Conservation (phyloP, 345 rosid genomes). For the Rhodamnia rubescens region DNA sequence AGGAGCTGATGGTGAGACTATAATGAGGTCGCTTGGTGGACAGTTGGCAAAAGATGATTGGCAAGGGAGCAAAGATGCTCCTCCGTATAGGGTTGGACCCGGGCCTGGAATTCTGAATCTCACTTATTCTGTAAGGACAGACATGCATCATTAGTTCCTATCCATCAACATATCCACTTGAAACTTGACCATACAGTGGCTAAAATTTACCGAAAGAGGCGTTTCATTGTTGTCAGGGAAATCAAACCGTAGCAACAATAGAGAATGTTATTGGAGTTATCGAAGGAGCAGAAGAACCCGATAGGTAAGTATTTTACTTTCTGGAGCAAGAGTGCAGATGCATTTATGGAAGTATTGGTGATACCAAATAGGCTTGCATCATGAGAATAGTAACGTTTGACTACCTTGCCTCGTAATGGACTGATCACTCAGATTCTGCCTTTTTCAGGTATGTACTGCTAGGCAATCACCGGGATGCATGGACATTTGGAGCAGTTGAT, state of each 20-base stretch:
- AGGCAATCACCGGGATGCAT: conserved; percentile 90
- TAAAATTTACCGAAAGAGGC: neutral
- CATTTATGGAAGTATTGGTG: neutral
- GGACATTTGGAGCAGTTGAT: conserved; percentile 91
- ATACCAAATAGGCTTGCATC: neutral
- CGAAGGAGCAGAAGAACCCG: conserved; percentile 76
- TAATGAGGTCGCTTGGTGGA: conserved; percentile 44
- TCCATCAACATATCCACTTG: neutral
- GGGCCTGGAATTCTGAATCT: conserved; percentile 66
- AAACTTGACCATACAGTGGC: neutral
- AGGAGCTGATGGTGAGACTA: conserved; percentile 54
- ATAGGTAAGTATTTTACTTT: conserved; percentile 34
- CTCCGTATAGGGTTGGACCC: conserved; percentile 56
- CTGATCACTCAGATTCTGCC: neutral
- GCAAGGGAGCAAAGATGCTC: conserved; percentile 55
- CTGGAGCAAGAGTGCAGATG: neutral
- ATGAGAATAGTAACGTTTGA: neutral
- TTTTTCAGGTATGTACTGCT: conserved; percentile 48
- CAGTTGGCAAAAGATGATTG: conserved; percentile 38
- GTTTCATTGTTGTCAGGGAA: conserved; percentile 30
- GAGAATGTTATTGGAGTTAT: conserved; percentile 76
- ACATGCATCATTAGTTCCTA: neutral
- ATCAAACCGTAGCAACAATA: conserved; percentile 41
- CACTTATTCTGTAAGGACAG: conserved; percentile 39
- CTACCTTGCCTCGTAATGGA: neutral